A percentile compares a stretch with the other conserved stretches of the same genome.
Evolutionary conservation across 2,329 filamentous ascomycete species (phyloP).

Genomic region (Fusarium annulatum): DNA sequence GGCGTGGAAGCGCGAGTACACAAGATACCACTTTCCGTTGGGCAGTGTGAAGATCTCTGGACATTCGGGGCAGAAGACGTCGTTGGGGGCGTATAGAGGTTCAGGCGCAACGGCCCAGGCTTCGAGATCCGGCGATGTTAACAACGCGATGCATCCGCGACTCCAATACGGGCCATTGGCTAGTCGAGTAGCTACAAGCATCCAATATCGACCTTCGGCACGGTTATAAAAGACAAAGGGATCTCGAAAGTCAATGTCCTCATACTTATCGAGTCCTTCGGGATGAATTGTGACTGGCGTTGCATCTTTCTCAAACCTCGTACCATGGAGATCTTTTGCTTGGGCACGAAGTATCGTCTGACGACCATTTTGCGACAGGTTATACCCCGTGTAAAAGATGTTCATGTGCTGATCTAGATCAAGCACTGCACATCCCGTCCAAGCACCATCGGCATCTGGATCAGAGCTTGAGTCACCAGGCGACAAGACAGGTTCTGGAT

Average conservation of each 20-base stretch:
- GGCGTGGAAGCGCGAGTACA: conserved; percentile 49
- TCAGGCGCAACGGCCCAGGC: conserved; percentile 47
- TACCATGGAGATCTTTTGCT: conserved; percentile 43
- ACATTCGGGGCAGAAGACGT: conserved; percentile 52
- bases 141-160: conserved; percentile 51
- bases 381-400: conserved; percentile 53
- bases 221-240: conserved; percentile 51
- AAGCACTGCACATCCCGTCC: conserved; percentile 50
- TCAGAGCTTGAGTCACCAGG: conserved; percentile 35
- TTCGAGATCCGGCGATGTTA: conserved; percentile 50
- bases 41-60: conserved; percentile 51
- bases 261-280: conserved; percentile 40
- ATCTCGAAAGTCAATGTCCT: conserved; percentile 52
- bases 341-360: conserved; percentile 49
- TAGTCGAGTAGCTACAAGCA: conserved; percentile 52
- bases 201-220: conserved; percentile 48
- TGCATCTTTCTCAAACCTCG: conserved; percentile 40
- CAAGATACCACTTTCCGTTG: conserved; percentile 51
- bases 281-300: conserved; percentile 41
- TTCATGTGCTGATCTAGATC: conserved; percentile 49
- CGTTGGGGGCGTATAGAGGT: conserved; percentile 49
- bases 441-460: conserved; percentile 49
- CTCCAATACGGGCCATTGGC: conserved; percentile 48
- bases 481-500: conserved; percentile 38
- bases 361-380: conserved; percentile 44